phyloP scores from a whole-genome alignment of 2,329 filamentous ascomycete genomes.

The Talaromyces sp. region DNA sequence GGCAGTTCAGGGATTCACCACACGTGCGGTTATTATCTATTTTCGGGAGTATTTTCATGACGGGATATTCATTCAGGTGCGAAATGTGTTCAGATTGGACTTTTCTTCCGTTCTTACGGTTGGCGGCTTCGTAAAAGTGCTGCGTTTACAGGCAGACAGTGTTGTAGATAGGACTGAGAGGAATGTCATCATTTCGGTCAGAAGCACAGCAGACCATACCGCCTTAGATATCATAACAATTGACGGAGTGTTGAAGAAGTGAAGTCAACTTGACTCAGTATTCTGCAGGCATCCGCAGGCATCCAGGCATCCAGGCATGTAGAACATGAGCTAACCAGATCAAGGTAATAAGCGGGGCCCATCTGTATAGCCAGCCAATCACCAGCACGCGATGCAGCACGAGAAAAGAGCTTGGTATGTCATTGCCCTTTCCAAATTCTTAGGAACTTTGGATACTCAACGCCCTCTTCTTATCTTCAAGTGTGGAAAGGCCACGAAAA shows the following conservation, averaged over 20 bases:
- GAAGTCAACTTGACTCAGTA: too few relatives aligned
- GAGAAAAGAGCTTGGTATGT: slow-evolving; percentile 11
- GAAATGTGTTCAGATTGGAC: not conserved
- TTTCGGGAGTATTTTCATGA: not conserved
- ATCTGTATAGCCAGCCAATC: slow-evolving; percentile 1
- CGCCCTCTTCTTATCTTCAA: not conserved
- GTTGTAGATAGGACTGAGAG: not conserved
- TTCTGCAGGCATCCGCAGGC: too few relatives aligned
- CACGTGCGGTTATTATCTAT: not conserved
- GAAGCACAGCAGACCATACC: not conserved
- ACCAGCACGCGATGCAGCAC: slow-evolving; percentile 10
- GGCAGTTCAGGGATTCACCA: not conserved
- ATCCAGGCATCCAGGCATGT: not conserved
- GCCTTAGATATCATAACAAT: not conserved
- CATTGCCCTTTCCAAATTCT: not conserved
- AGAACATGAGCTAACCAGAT: not conserved
- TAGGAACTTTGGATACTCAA: not conserved
- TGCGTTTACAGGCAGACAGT: not conserved
- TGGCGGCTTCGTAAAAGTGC: not conserved
- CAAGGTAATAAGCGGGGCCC: not conserved
- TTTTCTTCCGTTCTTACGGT: not conserved
- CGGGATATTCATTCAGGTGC: not conserved
- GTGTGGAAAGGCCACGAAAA: slow-evolving; percentile 9
- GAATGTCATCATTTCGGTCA: not conserved
- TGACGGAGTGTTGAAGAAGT: not conserved